Evolutionary conservation across 306 rosid species (phyloP), one percentile per base, ranked within the genome.

Genomic region (Parietaria judaica): DNA sequence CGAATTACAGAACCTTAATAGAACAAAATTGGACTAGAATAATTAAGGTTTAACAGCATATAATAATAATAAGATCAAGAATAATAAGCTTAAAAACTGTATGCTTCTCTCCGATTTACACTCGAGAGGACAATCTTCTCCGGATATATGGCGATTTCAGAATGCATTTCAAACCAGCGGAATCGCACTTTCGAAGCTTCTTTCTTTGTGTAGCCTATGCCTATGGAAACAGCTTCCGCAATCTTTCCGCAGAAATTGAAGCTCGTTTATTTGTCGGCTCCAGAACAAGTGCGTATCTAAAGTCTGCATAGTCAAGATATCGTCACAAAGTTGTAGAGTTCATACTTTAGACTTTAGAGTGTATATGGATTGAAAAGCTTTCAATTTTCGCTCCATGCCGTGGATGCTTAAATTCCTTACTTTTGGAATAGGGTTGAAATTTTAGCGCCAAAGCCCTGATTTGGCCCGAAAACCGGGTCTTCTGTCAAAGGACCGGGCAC

Each of bases 221-320:
- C 81, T 87, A 71, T 72, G 13, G 87, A 82, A 85, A 94, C 55
- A 94, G 39, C 76, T 78, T 84, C 86, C 84, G 81, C 74, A 94
- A 76, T 58, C 80, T 84, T 41, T 94, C 91, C n/a, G 81, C 89
- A 63, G 97, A 70, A 23, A 61, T 8, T 7, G 97, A 69, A 53
- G 99, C 99, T 80, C 97, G 81, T 84, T 86, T 94, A 73, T 94
- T 94, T 38, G 97, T 94, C 54, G 99, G 99, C 81, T 94, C 99
- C 36, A 94, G 99, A 23, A 94, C 97, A 66, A 84, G 95, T 36
- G 95, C 95, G 56, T 84, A 69, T 48, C 66, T 84, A 64, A 79
- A 94, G 79, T 94, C 99, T 94, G 89, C 78, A 82, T 37, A 14
- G 6, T 62, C 63, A 69, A 65, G 62, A 10, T 66, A 63, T 79